A percentile compares a stretch with the other conserved stretches of the same genome.
phyloP scores from a whole-genome alignment of 2,329 filamentous ascomycete genomes.

The Aspergillus carbonarius region DNA sequence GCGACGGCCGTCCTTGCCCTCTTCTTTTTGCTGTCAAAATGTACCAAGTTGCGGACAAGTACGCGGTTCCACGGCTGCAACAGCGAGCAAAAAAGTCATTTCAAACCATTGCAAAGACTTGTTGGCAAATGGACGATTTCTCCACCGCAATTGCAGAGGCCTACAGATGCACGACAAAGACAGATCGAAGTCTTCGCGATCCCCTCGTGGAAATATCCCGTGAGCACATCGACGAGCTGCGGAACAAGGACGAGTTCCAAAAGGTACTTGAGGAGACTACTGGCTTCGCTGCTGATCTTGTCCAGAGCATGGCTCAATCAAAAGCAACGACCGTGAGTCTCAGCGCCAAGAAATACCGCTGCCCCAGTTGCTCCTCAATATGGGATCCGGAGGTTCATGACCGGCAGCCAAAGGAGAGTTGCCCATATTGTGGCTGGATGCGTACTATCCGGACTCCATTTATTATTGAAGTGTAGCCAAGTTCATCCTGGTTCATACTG shows the following conservation, averaged over 20 bases:
- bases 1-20: conserved; percentile 15
- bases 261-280: conserved; percentile 3
- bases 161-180: conserved; percentile 4
- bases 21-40: conserved; percentile 26
- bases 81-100: conserved; percentile 22
- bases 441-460: too few species aligned
- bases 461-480: too few species aligned
- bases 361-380: too few species aligned
- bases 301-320: background rate
- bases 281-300: conserved; percentile 11
- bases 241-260: conserved; percentile 10
- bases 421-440: too few species aligned
- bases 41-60: conserved; percentile 28
- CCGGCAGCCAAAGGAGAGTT: too few species aligned
- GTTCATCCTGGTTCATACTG: too few species aligned
- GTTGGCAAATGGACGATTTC: conserved; percentile 26
- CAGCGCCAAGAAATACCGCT: too few species aligned
- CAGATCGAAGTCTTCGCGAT: conserved; percentile 14
- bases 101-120: conserved; percentile 8
- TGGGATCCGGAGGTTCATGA: too few species aligned
- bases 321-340: too few species aligned
- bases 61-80: conserved; percentile 22
- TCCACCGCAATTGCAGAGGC: conserved; percentile 7
- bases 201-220: conserved; percentile 3
- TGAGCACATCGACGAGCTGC: conserved; percentile 8